Base-by-base conservation (phyloP, 1,284 basidiomycete genomes). In the Puccinia horiana region DNA sequence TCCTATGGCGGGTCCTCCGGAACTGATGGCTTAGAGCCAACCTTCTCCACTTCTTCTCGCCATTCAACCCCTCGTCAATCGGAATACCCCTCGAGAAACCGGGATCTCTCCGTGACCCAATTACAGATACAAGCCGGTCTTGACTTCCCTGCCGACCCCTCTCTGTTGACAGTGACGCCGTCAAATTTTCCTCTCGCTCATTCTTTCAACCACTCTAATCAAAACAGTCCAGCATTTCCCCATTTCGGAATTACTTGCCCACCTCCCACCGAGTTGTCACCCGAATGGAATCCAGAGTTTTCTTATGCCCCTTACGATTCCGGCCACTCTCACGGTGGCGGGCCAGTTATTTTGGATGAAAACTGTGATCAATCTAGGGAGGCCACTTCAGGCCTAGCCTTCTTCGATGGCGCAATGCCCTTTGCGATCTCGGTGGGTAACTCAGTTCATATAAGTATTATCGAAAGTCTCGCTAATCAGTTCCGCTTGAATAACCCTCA, bases 351-450 rank as follows among this genome's bases (percentile, higher is more conserved):
- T n/a, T 69, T 47, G 0, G 16, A 69, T 26, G 40, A 54, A 20
- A 52, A 49, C 47, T 73, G 70, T 9, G 49, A 52, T 32, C 70
- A n/a, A 73, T 35, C 70, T 32, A 20, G 16, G 18, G 70, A 54
- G 37, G 20, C 52, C 23, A 52, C 32, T 54, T 35, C 47, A 16
- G 70, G 47, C 47, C 52, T 54, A 73, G 18, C 26, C 37, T 44
- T n/a, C 74, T 63, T 73, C 1, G 26, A 61, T 49, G 8, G 6
- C n/a, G 42, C 29, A 35, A 26, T 37, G 26, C 54, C 52, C 29
- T 32, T 49, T 58, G 63, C 29, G 11, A 9, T 18, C 47, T 26
- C 37, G 65, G 65, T 80, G 32, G 16, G 77, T 42, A 72, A 35
- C 20, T 69, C 47, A 11, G 52, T 42, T 23, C 18, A 23, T 12